Conservation (phyloP, 2,329 filamentous ascomycete genomes). For the Amylocarpus encephaloides region DNA sequence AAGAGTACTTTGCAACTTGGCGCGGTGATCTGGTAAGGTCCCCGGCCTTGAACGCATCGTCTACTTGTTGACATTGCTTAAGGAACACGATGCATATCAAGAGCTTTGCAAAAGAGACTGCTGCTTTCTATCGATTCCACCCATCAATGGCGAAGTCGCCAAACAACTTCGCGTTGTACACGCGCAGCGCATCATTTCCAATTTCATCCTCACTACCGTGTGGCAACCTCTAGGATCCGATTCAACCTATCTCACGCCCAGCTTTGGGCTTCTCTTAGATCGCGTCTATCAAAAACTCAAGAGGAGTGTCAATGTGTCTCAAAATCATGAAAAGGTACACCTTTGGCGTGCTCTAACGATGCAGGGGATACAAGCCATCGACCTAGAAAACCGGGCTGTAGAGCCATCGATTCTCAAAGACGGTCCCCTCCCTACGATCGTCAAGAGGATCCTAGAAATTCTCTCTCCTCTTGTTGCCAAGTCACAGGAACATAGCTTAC, state of each 20-base stretch:
- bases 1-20: not conserved
- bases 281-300: not conserved
- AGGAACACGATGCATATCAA: not conserved
- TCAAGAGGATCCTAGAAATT: not conserved
- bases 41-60: not conserved
- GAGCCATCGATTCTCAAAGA: not conserved
- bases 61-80: not conserved
- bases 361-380: not conserved
- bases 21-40: too few relatives aligned
- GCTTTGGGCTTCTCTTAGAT: not conserved
- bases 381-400: not conserved
- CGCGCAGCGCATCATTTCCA: not conserved
- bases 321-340: not conserved
- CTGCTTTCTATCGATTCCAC: not conserved
- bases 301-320: not conserved
- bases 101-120: not conserved
- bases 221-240: not conserved
- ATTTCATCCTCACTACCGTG: not conserved
- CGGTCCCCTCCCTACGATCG: not conserved
- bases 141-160: not conserved
- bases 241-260: not conserved
- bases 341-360: not conserved
- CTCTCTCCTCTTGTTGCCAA: too few relatives aligned
- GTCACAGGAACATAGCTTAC: not conserved
- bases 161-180: not conserved